A percentile compares a stretch with the other conserved stretches of the same genome.
These are phyloP conservation scores for Boletellus ananiceps DNA, from an alignment of 768 basidiomycete genomes.

Conservation along the genomic window DNA sequence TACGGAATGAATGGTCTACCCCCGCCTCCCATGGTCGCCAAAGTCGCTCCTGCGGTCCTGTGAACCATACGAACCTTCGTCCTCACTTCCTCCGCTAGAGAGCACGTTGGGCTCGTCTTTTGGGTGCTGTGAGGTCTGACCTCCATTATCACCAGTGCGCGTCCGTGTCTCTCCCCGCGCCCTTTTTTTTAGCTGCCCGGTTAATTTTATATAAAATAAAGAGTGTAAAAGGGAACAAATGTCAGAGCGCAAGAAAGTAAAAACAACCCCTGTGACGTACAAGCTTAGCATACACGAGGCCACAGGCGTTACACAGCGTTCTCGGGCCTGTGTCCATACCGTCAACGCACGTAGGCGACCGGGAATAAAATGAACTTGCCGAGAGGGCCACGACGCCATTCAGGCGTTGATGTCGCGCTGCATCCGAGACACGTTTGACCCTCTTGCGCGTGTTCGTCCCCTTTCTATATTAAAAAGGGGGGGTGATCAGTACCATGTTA, in stretches of 20 bases:
- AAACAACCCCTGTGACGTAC: conserved; percentile 42
- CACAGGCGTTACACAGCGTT: conserved; percentile 83
- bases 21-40: conserved; percentile 33
- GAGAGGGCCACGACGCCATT: conserved; percentile 81
- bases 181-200: conserved; percentile 30
- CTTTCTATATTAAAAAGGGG: conserved; percentile 24
- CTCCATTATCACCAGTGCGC: conserved; percentile 23
- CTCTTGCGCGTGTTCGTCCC: conserved; percentile 46
- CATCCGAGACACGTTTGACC: conserved; percentile 79
- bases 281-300: conserved; percentile 82
- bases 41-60: conserved; percentile 34
- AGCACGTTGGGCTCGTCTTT: conserved; percentile 22
- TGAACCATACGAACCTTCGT: conserved; percentile 32
- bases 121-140: conserved; percentile 29
- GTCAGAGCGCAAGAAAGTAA: conserved; percentile 20
- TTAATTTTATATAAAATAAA: neutral
- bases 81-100: conserved; percentile 32
- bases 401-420: conserved; percentile 78
- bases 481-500: conserved; percentile 26
- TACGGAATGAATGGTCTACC: conserved; percentile 20
- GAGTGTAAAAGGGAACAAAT: conserved; percentile 4
- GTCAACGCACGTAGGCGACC: conserved; percentile 23
- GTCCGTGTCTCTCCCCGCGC: conserved; percentile 31
- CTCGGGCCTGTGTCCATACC: conserved; percentile 54
- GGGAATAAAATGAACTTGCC: conserved; percentile 44